Evolutionary conservation across 2,329 filamentous ascomycete genomes (phyloP).

Genomic region (Alternaria rosae): DNA sequence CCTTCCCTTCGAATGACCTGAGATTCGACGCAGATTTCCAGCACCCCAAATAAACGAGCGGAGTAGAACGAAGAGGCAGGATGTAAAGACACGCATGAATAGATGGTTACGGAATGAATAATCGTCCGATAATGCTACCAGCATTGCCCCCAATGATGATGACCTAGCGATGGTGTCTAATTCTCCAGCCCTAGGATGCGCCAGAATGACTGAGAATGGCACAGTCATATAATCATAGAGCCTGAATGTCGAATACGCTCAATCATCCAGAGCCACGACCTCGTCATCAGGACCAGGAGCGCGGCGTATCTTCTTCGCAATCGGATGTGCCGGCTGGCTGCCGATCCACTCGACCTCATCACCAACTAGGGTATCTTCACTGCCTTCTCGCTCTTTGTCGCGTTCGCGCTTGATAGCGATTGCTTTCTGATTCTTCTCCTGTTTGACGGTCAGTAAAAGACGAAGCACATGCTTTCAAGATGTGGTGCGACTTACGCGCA

Average conservation of each 20-base stretch:
- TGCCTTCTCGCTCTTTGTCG: neutral
- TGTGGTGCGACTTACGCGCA: neutral
- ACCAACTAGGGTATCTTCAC: neutral
- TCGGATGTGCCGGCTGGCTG: neutral
- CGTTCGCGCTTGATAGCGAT: neutral
- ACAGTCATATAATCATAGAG: too few relatives aligned
- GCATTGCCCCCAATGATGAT: neutral
- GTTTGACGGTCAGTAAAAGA: neutral
- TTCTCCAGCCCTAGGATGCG: too few relatives aligned
- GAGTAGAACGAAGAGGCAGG: neutral
- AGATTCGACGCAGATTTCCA: neutral
- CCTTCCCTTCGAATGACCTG: neutral
- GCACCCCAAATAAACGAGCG: neutral
- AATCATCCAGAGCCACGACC: neutral
- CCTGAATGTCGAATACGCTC: neutral
- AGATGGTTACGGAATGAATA: neutral
- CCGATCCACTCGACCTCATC: neutral
- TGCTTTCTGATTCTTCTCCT: neutral
- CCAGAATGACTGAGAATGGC: too few relatives aligned
- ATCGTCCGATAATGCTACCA: neutral
- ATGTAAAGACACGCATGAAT: neutral
- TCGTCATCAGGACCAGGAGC: neutral
- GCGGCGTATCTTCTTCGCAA: neutral
- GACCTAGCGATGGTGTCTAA: too few relatives aligned
- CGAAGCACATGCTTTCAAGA: neutral